Evolutionary conservation across 345 rosid genomes (phyloP), one percentile per base, ranked within the genome.

Genomic region (Bretschneidera sinensis): DNA sequence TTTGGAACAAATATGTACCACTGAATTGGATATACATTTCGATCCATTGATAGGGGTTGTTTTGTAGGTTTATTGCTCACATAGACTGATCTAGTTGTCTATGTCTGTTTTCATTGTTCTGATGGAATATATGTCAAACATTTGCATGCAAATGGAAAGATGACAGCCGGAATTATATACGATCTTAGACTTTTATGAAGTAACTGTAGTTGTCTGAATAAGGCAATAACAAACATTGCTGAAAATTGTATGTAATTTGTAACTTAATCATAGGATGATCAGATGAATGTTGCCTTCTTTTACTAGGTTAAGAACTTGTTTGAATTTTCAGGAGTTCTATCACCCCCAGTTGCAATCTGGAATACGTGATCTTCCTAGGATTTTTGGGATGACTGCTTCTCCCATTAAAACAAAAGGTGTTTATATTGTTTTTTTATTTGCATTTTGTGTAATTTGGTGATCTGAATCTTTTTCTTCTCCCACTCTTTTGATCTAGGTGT

Each of bases 321-420:
- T 39, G 16, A 9, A 39, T 39, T 48, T 73, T 39, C 80, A 94
- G 99, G 97, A 94, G 62, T 94, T 85, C 64, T 94, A 86, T 79
- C 90, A 88, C 67, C 69, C 55, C 4, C 71, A 72, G 51, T 58
- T 82, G n/a, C 24, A 21, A 17, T 71, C 73, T 57, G 74, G 74
- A 66, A 57, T 14, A 34, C 45, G 62, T 5, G 21, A 67, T 51
- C 77, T 88, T 71, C 99, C 99, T 0, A 72, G 90, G 76, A 84
- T 94, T 72, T 78, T 86, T 55, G 99, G 99, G 53, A 83, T 90
- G 99, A 94, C 96, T 24, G 97, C 97, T 33, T 94, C 97, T 51
- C 99, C 74, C 21, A 87, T 94, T 52, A 87, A 88, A 63, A 62
- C 90, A 19, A 90, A 90, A 71, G 91, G 97, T 90, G 65, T 33